Evolutionary conservation across 2,329 filamentous ascomycete genomes (phyloP).

Genomic region (Ophiostoma populinum): DNA sequence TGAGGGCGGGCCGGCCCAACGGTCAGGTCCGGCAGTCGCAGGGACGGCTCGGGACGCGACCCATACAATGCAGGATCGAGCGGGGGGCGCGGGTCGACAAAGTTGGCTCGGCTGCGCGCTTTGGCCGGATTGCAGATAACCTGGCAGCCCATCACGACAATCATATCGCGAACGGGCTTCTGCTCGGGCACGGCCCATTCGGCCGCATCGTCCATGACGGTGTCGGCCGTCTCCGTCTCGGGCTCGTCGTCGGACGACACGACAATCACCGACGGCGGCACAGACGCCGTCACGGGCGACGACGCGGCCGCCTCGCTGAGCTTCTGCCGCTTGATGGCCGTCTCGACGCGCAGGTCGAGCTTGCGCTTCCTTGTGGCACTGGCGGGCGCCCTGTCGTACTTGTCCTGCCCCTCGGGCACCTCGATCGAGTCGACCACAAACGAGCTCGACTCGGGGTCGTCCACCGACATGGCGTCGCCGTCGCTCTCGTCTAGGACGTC

Average conservation of each 20-base stretch:
- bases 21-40: conserved; percentile 27
- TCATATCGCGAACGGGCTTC: no score
- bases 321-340: conserved; percentile 61
- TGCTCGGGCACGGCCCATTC: conserved; percentile 1
- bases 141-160: no score
- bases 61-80: conserved; percentile 25
- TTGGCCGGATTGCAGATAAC: no score
- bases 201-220: conserved; percentile 14
- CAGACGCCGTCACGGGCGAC: not conserved
- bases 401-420: conserved; percentile 29
- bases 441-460: conserved; percentile 55
- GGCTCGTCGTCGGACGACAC: conserved; percentile 17
- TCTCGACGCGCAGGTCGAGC: conserved; percentile 49
- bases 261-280: conserved; percentile 15
- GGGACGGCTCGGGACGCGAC: conserved; percentile 26
- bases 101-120: conserved; percentile 4
- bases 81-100: conserved; percentile 9
- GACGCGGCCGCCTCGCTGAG: conserved; percentile 54
- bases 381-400: conserved; percentile 56
- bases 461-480: no score
- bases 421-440: conserved; percentile 2
- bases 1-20: no score
- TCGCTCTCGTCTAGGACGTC: conserved; percentile 83
- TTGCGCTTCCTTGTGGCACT: conserved; percentile 54
- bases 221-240: conserved; percentile 30